Base-by-base conservation (phyloP, 78 protist genomes). In the Dictyostelium citrinum region DNA sequence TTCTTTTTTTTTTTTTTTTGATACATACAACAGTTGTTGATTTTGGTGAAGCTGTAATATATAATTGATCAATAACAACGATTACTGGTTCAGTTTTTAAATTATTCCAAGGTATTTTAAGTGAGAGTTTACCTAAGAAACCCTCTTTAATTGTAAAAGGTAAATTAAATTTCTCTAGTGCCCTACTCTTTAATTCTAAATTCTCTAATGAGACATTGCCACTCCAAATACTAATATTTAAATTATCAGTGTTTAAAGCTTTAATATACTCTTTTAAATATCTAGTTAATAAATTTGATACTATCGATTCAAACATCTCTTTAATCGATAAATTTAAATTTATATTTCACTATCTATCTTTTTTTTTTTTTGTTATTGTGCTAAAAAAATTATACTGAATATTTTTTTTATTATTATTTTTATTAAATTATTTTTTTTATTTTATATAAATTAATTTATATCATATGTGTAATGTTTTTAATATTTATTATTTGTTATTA, bases 31-130 rank as follows among this genome's bases (percentile, higher is more conserved):
- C 27, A 31, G 78, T 81, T 43, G 51, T 31, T 35, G 93, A 81
- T 55, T 90, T 90, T 16, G 95, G 95, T 9, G 81, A 27, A 5
- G 95, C 95, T 3, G 77, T 71, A 37, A 82, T 64, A 45, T 90
- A 90, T 9, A 90, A 22, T 10, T 76, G 61, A 39, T 90, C 95
- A 5, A 90, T 79, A 9, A 76, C 35, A 3, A 90, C 75, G 8
- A 83, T 83, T 11, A 90, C 91, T 14, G 95, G 95, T 33, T 90
- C 95, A 11, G 90, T 90, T 82, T 90, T 90, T 61, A 90, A 33
- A 60, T 90, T 90, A 41, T 90, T 90, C 95, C 95, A 90, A 11
- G 95, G 95, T 81, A 90, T 90, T 61, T 90, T 90, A 5, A 90
- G n/a, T 17, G 95, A 76, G 1, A 90, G 60, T 27, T 90, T 90